Conservation (phyloP, 176 grass and related monocot genomes). For the Thalia dealbata region DNA sequence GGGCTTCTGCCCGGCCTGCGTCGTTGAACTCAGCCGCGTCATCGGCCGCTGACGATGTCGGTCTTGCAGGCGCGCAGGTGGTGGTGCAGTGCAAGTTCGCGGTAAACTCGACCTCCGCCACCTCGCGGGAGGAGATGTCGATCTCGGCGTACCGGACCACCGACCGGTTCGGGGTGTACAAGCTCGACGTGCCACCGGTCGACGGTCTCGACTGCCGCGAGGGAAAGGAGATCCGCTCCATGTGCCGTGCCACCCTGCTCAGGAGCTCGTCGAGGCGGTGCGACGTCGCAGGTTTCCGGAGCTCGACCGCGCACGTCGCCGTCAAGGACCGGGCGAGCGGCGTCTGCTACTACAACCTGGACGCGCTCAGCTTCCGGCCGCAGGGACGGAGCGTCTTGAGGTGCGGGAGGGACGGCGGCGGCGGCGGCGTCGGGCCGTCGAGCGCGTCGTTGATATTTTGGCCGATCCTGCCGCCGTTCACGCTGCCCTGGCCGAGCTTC, state of each 20-base stretch:
- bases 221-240: constrained; percentile 57
- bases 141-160: constrained; percentile 82
- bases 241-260: constrained; percentile 69
- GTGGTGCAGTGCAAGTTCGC: constrained; percentile 77
- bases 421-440: background rate
- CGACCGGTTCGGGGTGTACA: constrained; percentile 82
- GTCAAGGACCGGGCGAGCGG: constrained; percentile 43
- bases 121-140: constrained; percentile 49
- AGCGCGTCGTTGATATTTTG: constrained; percentile 57
- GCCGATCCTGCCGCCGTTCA: constrained; percentile 67
- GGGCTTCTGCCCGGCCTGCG: too few species aligned
- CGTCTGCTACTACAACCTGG: constrained; percentile 90
- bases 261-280: constrained; percentile 56
- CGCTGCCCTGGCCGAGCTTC: constrained; percentile 34
- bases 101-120: constrained; percentile 48
- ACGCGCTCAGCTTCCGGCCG: constrained; percentile 81
- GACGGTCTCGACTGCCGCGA: constrained; percentile 79
- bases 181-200: constrained; percentile 70
- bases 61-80: constrained; percentile 57
- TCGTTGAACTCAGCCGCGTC: too few species aligned
- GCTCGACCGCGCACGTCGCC: constrained; percentile 72
- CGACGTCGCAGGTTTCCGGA: constrained; percentile 53
- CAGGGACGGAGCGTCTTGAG: constrained; percentile 37
- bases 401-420: constrained; percentile 21
- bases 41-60: too few species aligned